These are phyloP conservation scores for Cenchrus fungigraminus DNA, from an alignment of 176 grass and related monocot genomes.

Conservation along the genomic window DNA sequence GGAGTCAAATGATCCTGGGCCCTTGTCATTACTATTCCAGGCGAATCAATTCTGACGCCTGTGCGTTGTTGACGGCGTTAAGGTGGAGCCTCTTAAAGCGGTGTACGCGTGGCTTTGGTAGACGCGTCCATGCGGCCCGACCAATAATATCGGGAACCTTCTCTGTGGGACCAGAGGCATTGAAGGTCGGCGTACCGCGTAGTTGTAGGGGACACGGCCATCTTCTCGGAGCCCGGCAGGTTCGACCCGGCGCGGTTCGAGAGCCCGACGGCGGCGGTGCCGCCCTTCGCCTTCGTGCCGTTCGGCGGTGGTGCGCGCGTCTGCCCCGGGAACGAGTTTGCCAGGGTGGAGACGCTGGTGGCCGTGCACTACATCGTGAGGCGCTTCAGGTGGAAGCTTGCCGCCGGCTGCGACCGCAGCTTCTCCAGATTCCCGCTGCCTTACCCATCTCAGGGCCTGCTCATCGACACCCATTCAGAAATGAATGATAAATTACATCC, in stretches of 20 bases:
- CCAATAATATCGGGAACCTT: too few species aligned
- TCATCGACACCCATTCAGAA: conserved; percentile 5
- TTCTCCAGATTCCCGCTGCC: not conserved
- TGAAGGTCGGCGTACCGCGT: too few species aligned
- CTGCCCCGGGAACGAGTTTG: conserved; percentile 48
- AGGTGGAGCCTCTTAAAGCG: too few species aligned
- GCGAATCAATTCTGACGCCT: too few species aligned
- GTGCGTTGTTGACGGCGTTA: too few species aligned
- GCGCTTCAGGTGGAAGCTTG: not conserved
- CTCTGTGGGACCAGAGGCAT: too few species aligned
- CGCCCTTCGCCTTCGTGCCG: conserved; percentile 34
- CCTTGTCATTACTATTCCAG: too few species aligned
- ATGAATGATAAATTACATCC: not conserved
- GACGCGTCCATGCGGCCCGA: too few species aligned
- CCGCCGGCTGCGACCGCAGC: not conserved
- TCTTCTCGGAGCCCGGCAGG: conserved; percentile 41
- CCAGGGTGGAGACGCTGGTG: conserved; percentile 16
- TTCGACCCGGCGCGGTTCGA: conserved; percentile 39
- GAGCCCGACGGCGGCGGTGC: not conserved
- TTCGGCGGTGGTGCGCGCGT: conserved; percentile 34
- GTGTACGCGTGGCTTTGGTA: too few species aligned
- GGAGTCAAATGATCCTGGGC: too few species aligned
- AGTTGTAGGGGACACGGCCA: not conserved
- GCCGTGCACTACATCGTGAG: not conserved
- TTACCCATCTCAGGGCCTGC: not conserved